Conservation (phyloP, 129 eudicot species). For the Chrysanthemum lavandulifolium region DNA sequence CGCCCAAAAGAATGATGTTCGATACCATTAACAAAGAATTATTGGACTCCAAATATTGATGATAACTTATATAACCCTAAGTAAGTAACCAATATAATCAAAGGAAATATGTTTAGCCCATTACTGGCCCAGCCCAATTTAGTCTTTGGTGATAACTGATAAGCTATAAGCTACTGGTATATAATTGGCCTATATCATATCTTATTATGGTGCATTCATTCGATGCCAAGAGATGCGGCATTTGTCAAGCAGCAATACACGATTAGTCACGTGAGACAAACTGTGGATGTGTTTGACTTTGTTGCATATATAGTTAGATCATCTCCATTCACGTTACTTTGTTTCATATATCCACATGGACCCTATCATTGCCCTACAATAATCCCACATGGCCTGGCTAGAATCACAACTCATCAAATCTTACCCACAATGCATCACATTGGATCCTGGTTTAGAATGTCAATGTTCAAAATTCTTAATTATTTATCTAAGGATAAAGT, state of each 20-base stretch:
- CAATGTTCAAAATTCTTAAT: too few relatives aligned
- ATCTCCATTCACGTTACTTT: constrained; percentile 33
- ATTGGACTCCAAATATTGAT: not conserved
- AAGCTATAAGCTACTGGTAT: too few relatives aligned
- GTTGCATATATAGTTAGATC: not conserved
- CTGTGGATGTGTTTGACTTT: constrained; percentile 29
- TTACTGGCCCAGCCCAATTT: not conserved
- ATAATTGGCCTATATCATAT: too few relatives aligned
- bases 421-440: not conserved
- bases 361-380: constrained; percentile 15
- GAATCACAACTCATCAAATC: constrained; percentile 20
- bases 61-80: too few relatives aligned
- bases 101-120: not conserved
- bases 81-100: too few relatives aligned
- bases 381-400: constrained; percentile 16
- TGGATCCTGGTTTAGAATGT: too few relatives aligned
- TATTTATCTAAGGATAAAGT: too few relatives aligned
- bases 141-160: not conserved
- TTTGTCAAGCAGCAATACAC: constrained; percentile 28
- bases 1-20: too few relatives aligned
- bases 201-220: not conserved
- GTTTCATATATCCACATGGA: constrained; percentile 20
- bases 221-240: constrained; percentile 33
- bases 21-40: too few relatives aligned
- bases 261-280: constrained; percentile 20